Conservation (phyloP, 176 grass and related monocot genomes). For the Avena eriantha region DNA sequence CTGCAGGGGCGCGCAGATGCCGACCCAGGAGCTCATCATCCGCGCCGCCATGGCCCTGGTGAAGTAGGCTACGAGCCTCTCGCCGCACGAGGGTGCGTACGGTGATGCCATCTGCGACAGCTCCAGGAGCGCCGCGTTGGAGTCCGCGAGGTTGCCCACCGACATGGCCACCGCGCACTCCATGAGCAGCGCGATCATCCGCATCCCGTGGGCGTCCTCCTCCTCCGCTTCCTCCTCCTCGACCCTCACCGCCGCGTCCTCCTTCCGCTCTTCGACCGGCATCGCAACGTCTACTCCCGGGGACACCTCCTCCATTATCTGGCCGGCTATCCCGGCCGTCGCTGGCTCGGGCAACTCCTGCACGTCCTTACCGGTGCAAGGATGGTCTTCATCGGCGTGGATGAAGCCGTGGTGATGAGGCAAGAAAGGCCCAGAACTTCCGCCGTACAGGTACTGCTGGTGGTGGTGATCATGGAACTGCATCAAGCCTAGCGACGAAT, state of each 20-base stretch:
- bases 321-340: slow-evolving; percentile 1
- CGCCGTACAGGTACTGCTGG: slow-evolving; percentile 36
- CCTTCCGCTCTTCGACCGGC: slow-evolving; percentile 16
- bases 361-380: slow-evolving; percentile 25
- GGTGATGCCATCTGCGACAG: slow-evolving; percentile 65
- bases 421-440: slow-evolving; percentile 30
- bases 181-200: slow-evolving; percentile 62
- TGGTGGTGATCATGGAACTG: slow-evolving; percentile 53
- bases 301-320: neutral
- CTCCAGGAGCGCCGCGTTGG: slow-evolving; percentile 57
- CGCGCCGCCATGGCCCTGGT: slow-evolving; percentile 52
- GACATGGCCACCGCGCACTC: slow-evolving; percentile 67
- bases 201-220: slow-evolving; percentile 47
- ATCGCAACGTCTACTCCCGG: neutral
- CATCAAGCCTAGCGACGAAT: slow-evolving; percentile 53
- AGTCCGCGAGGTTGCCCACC: slow-evolving; percentile 51
- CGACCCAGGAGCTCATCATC: slow-evolving; percentile 61
- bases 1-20: slow-evolving; percentile 40
- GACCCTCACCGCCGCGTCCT: slow-evolving; percentile 6
- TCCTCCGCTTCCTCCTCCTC: slow-evolving; percentile 22
- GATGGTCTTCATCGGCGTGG: neutral
- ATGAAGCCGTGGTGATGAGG: slow-evolving; percentile 17
- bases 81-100: slow-evolving; percentile 58
- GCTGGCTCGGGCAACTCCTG: slow-evolving; percentile 22
- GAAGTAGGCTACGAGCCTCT: slow-evolving; percentile 77